Conservation (phyloP, 306 rosid species). For the Dicorynia guianensis region DNA sequence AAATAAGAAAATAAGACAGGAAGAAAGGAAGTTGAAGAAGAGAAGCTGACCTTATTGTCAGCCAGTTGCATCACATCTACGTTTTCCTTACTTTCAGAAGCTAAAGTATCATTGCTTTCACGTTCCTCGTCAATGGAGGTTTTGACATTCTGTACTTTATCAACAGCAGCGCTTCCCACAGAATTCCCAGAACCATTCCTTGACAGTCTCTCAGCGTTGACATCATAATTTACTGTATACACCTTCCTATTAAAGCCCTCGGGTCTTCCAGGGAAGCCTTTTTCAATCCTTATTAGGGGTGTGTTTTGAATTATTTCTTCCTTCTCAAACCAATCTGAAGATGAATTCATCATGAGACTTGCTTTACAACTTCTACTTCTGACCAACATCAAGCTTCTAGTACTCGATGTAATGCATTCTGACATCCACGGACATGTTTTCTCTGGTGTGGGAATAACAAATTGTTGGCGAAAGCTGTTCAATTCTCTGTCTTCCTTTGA, state of each 20-base stretch:
- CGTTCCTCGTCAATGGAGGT: conserved; percentile 36
- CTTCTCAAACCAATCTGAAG: conserved; percentile 61
- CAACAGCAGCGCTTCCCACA: conserved; percentile 36
- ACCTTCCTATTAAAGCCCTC: conserved; percentile 51
- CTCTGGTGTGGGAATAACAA: conserved; percentile 47
- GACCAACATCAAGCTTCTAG: conserved; percentile 49
- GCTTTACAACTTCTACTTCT: conserved; percentile 89
- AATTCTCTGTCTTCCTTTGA: conserved; percentile 46
- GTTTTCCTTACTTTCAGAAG: conserved; percentile 40
- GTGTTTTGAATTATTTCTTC: conserved; percentile 59
- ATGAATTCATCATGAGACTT: conserved; percentile 55
- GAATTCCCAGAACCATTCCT: conserved; percentile 57
- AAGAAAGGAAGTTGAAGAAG: conserved; percentile 4
- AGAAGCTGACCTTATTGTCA: conserved; percentile 60
- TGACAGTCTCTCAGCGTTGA: conserved; percentile 49
- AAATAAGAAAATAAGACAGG: not conserved
- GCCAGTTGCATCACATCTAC: conserved; percentile 44
- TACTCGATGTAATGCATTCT: conserved; percentile 44
- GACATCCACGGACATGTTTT: conserved; percentile 50
- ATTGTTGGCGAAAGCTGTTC: conserved; percentile 47
- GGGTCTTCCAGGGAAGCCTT: conserved; percentile 55
- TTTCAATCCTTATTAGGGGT: conserved; percentile 53
- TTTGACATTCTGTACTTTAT: conserved; percentile 39
- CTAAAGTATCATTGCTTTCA: conserved; percentile 32
- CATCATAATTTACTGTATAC: conserved; percentile 45